These are phyloP conservation scores for Dendrobium catenatum DNA, from an alignment of 106 monocot species.

Conservation along the genomic window DNA sequence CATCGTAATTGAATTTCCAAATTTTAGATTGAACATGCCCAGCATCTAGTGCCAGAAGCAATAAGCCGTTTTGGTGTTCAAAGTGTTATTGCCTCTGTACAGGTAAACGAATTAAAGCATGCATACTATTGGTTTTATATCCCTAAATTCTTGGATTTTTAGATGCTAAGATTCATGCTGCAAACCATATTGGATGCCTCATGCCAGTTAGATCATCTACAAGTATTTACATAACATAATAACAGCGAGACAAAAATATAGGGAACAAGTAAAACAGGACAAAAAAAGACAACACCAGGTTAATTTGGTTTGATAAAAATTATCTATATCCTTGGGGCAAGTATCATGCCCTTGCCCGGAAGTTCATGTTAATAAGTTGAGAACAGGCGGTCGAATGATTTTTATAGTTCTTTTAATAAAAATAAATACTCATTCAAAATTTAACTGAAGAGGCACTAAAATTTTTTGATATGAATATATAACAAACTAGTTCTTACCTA, in stretches of 20 bases:
- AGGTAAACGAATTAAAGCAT: conserved; percentile 34
- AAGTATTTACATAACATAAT: background rate
- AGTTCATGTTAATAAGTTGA: too few relatives aligned
- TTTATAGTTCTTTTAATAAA: too few relatives aligned
- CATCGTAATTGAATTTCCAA: background rate
- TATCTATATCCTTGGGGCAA: too few relatives aligned
- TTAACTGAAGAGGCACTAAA: too few relatives aligned
- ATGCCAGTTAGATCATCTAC: too few relatives aligned
- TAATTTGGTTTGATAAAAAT: too few relatives aligned
- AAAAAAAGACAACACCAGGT: too few relatives aligned
- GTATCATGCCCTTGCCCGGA: too few relatives aligned
- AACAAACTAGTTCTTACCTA: too few relatives aligned
- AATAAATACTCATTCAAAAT: too few relatives aligned
- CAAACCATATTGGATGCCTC: background rate
- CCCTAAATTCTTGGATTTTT: background rate
- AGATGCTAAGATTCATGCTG: background rate
- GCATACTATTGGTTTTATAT: background rate
- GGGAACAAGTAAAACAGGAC: background rate
- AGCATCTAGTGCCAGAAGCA: conserved; percentile 66
- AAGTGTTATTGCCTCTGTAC: conserved; percentile 81
- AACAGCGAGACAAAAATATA: background rate
- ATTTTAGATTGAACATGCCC: conserved; percentile 90
- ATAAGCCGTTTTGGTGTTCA: conserved; percentile 64
- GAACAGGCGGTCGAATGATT: too few relatives aligned
- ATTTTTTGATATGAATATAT: too few relatives aligned